Conservation (phyloP, 2,329 filamentous ascomycete genomes). For the Calonectria honghensis region DNA sequence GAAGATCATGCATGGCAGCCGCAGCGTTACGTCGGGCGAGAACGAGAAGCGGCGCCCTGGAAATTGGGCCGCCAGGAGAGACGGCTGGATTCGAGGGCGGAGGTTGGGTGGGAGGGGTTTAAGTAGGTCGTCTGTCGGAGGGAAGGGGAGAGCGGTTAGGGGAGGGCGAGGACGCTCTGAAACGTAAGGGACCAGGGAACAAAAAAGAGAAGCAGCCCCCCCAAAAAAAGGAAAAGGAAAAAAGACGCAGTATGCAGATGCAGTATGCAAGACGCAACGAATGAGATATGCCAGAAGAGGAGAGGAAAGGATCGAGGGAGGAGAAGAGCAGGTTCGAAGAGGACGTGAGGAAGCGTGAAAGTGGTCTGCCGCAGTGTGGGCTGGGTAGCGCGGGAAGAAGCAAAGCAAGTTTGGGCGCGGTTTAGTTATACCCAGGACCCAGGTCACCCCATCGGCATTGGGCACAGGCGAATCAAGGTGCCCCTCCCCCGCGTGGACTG, state of each 20-base stretch:
- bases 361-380: slow-evolving; percentile 34
- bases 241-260: slow-evolving; percentile 25
- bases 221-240: slow-evolving; percentile 7
- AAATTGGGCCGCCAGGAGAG: slow-evolving; percentile 54
- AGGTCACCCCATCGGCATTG: slow-evolving; percentile 50
- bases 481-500: slow-evolving; percentile 55
- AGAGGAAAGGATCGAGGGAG: slow-evolving; percentile 32
- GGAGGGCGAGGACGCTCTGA: slow-evolving; percentile 10
- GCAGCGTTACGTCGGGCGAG: slow-evolving; percentile 56
- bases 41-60: slow-evolving; percentile 50
- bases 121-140: slow-evolving; percentile 22
- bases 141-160: not conserved
- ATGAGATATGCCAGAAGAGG: slow-evolving; percentile 37
- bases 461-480: slow-evolving; percentile 47
- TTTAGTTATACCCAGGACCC: slow-evolving; percentile 46
- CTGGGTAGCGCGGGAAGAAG: slow-evolving; percentile 49
- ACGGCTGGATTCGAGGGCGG: slow-evolving; percentile 37
- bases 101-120: slow-evolving; percentile 34
- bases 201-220: not conserved
- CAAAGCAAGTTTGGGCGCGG: slow-evolving; percentile 53
- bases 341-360: slow-evolving; percentile 20
- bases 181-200: slow-evolving; percentile 20
- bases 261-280: slow-evolving; percentile 22
- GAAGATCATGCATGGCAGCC: slow-evolving; percentile 58
- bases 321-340: slow-evolving; percentile 13